Conservation (phyloP, 208 protist species). For the Acanthamoeba healyi region DNA sequence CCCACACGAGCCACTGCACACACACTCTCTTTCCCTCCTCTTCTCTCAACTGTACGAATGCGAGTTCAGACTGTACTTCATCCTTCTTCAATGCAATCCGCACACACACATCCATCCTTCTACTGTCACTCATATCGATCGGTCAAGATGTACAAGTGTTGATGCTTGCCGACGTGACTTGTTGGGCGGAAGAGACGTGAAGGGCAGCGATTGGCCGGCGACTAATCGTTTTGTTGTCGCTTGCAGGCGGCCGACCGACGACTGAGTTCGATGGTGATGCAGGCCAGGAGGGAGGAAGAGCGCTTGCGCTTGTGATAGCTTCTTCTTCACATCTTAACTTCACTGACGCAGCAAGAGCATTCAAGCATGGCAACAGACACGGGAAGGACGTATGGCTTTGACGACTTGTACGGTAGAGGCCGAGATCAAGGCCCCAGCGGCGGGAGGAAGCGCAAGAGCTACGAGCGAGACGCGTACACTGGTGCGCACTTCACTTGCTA, state of each 20-base stretch:
- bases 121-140: too few relatives aligned
- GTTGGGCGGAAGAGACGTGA: not conserved
- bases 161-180: too few relatives aligned
- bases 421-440: not conserved
- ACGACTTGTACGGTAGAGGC: not conserved
- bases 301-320: too few relatives aligned
- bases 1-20: too few relatives aligned
- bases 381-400: not conserved
- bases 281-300: too few relatives aligned
- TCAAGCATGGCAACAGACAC: slow-evolving; percentile 7
- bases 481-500: not conserved
- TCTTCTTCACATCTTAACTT: not conserved
- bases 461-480: not conserved
- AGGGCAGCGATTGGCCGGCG: not conserved
- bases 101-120: too few relatives aligned
- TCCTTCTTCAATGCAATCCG: too few relatives aligned
- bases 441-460: slow-evolving; percentile 35
- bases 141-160: too few relatives aligned
- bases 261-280: not conserved
- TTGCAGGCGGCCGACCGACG: too few relatives aligned
- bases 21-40: too few relatives aligned
- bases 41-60: too few relatives aligned
- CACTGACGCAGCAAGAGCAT: not conserved
- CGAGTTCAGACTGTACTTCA: too few relatives aligned
- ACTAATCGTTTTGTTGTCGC: not conserved